phyloP scores from a whole-genome alignment of 768 basidiomycete genomes.

The Vishniacozyma victoriae region DNA sequence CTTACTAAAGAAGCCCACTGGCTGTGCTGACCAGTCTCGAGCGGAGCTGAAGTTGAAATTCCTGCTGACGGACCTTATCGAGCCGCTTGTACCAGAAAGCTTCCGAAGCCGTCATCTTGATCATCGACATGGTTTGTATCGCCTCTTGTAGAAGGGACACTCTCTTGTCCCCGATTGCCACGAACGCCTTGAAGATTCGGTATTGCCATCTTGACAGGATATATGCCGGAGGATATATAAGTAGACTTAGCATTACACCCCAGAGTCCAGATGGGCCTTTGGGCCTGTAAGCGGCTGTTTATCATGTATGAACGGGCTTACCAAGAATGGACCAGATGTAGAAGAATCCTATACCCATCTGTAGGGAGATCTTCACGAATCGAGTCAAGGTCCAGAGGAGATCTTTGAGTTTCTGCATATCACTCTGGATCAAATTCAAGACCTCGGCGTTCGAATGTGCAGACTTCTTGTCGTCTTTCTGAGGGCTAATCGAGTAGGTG shows the following conservation, averaged over 20 bases:
- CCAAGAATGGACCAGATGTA: conserved; percentile 35
- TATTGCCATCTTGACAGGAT: conserved; percentile 26
- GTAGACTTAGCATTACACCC: conserved; percentile 23
- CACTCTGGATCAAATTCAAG: conserved; percentile 28
- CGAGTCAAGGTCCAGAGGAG: conserved; percentile 14
- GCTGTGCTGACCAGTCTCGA: conserved; percentile 10
- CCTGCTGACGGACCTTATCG: conserved; percentile 18
- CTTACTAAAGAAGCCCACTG: conserved; percentile 28
- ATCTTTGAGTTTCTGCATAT: conserved; percentile 6
- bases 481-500: no score
- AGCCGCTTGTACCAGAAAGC: conserved; percentile 32
- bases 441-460: conserved; percentile 29
- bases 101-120: conserved; percentile 39
- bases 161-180: conserved; percentile 19
- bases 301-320: conserved; percentile 4
- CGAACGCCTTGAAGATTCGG: conserved; percentile 22
- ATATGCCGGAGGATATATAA: conserved; percentile 27
- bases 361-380: conserved; percentile 7
- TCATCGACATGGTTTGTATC: conserved; percentile 36
- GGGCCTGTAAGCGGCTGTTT: neutral
- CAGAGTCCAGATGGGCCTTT: conserved; percentile 31
- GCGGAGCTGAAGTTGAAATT: conserved; percentile 16
- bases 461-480: conserved; percentile 1
- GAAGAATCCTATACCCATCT: conserved; percentile 21
- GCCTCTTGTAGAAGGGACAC: conserved; percentile 32